These are phyloP conservation scores for Priceomyces castillae DNA, from an alignment of 805 yeast species.

Conservation along the genomic window DNA sequence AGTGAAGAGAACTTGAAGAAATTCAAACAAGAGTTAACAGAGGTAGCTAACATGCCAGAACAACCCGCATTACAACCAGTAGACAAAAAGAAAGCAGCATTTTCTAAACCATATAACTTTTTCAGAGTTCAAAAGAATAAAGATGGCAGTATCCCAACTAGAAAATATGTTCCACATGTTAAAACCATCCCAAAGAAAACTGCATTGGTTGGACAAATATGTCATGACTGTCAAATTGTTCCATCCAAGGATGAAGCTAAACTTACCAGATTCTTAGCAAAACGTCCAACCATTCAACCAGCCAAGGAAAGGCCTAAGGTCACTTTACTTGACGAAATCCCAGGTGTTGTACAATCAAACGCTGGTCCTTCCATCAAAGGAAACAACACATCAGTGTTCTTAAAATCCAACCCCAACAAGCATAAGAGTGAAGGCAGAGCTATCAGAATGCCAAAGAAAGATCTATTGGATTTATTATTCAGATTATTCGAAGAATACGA, in stretches of 20 bases:
- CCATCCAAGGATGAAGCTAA: constrained; percentile 75
- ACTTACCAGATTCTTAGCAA: constrained; percentile 57
- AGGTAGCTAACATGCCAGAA: constrained; percentile 50
- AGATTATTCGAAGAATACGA: constrained; percentile 90
- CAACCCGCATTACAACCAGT: constrained; percentile 47
- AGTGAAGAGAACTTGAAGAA: constrained; percentile 77
- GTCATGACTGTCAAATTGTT: constrained; percentile 86
- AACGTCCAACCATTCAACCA: constrained; percentile 49
- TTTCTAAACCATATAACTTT: constrained; percentile 19
- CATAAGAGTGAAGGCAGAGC: constrained; percentile 79
- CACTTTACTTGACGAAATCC: constrained; percentile 71
- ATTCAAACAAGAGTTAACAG: constrained; percentile 50
- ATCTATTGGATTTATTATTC: constrained; percentile 83
- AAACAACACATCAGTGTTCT: constrained; percentile 65
- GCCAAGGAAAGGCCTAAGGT: constrained; percentile 58
- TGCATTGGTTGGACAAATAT: constrained; percentile 77
- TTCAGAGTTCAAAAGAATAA: constrained; percentile 32
- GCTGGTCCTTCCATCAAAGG: constrained; percentile 80
- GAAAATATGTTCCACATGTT: constrained; percentile 69
- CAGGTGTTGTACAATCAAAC: constrained; percentile 84
- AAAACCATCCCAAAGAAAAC: constrained; percentile 89
- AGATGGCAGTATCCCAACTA: constrained; percentile 18
- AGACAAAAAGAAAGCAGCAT: constrained; percentile 18
- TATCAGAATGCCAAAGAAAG: constrained; percentile 90
- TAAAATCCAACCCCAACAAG: constrained; percentile 39